Evolutionary conservation across 2,329 filamentous ascomycete species (phyloP).

Genomic region (Bipolaris cookei): DNA sequence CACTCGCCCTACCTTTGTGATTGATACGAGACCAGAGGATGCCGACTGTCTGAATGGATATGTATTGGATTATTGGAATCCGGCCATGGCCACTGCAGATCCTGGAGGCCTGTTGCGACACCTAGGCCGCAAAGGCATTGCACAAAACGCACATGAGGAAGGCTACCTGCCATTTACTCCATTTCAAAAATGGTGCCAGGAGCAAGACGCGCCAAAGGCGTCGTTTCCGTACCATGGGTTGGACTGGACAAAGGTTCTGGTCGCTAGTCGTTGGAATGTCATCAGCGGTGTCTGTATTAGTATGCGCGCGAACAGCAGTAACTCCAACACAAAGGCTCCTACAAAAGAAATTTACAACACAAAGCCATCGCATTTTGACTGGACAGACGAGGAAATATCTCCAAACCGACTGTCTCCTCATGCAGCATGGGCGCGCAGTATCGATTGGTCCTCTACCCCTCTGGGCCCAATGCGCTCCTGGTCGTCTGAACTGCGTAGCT

Average conservation of each 20-base stretch:
- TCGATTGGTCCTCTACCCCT: conserved; percentile 74
- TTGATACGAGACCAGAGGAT: conserved; percentile 14
- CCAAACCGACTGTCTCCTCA: conserved; percentile 18
- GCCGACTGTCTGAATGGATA: background rate
- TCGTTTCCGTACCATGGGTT: conserved; percentile 12
- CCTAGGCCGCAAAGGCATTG: conserved; percentile 10
- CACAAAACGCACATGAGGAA: background rate
- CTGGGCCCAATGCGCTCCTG: conserved; percentile 76
- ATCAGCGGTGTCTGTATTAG: conserved; percentile 19
- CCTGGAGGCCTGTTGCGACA: conserved; percentile 15
- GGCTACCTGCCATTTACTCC: background rate
- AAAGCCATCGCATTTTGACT: conserved; percentile 20
- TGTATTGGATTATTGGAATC: conserved; percentile 28
- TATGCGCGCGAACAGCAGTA: background rate
- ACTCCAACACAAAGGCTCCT: background rate
- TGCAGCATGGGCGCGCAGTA: conserved; percentile 54
- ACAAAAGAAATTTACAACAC: conserved; percentile 7
- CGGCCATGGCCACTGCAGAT: conserved; percentile 24
- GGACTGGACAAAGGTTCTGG: conserved; percentile 23
- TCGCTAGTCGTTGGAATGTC: conserved; percentile 31
- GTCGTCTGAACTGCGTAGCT: conserved; percentile 70
- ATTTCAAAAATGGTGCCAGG: conserved; percentile 30
- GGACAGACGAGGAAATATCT: conserved; percentile 22
- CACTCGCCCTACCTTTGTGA: conserved; percentile 27
- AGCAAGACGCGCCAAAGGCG: background rate